Base-by-base conservation (phyloP, 208 protist species). In the Leishmania martiniquensis region DNA sequence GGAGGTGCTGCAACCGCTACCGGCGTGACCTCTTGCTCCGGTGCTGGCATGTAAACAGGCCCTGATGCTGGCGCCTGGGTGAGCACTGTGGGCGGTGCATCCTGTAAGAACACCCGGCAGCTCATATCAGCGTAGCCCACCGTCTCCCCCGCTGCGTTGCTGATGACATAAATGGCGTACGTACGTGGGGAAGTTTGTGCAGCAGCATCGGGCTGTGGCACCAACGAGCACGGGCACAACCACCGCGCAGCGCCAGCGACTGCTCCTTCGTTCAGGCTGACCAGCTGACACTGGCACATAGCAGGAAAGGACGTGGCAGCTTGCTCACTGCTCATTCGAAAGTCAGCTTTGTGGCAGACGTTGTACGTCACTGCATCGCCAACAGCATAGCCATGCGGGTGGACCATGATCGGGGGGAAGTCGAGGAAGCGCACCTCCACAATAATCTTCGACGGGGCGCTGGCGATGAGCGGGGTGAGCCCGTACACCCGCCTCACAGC, bases 101-200 rank as follows among this genome's bases (percentile, higher is more conserved):
- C 45, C 4, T 80, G 62, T 6, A 72, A 52, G 22, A 95, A 62
- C 12, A 97, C 91, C 15, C 86, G 84, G 73, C 92, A 93, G 52
- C 77, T 80, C 94, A 97, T 95, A 75, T 96, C 85, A 7, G 87
- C 94, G 81, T 88, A 93, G 25, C 94, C 94, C 47, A 96, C 81
- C 20, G 82, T 86, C 45, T 86, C 77, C 0, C 90, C 91, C 0
- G 49, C 77, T 6, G 37, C 29, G 34, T 84, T 80, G 44, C 77
- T 75, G 62, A 96, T 93, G 10, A 88, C 72, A 71, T 89, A 94
- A 76, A 78, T 90, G 51, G 52, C 71, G 72, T 91, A 90, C 17
- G 71, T 66, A 10, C 86, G 85, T n/a, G 54, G 49, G 55, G 32
- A 54, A 20, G 15, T 34, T 49, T 12, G 67, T 13, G 51, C 34